Evolutionary conservation across 2,329 filamentous ascomycete genomes (phyloP), one percentile per base, ranked within the genome.

Genomic region (Fusarium burgessii): DNA sequence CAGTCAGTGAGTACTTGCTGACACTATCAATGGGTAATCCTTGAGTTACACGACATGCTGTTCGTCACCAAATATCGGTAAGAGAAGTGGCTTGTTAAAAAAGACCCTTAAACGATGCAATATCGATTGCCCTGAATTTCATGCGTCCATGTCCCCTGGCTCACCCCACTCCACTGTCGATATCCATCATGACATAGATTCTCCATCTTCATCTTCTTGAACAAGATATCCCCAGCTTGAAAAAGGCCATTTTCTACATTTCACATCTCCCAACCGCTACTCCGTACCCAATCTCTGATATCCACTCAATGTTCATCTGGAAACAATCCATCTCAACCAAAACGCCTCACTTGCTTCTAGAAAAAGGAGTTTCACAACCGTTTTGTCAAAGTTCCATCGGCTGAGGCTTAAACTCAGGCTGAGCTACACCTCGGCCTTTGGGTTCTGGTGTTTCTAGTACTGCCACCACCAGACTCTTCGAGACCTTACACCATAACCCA

Each of bases 401-500:
- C 47, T 49, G 25, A 35, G 50, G 55, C 43, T 63, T 58, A 46
- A 56, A 66, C 45, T 65, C 52, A 42, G 10, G 32, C 38, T n/a
- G 32, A 66, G 33, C 20, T 41, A 23, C 60, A 46, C 38, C 43
- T 54, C 29, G 25, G 18, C 17, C 51, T 52, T 32, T 17, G 33
- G 32, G 25, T 43, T 32, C 33, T 40, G n/a, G 42, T 38, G 32
- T 46, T 33, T 46, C 51, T 46, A 41, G 40, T 56, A 17, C 54
- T 60, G 69, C 69, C 69, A 69, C 64, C 64, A 23, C 62, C 45
- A 70, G 69, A 72, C 47, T 43, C 69, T 72, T 72, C 69, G 57
- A 72, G 69, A 47, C 69, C 66, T 43, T 15, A 32, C 27, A 27
- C 59, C 38, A 50, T 47, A 18, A 43, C 65, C 56, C 9, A 57